Conservation (phyloP, 2,329 filamentous ascomycete species). For the Aureobasidium sp. region DNA sequence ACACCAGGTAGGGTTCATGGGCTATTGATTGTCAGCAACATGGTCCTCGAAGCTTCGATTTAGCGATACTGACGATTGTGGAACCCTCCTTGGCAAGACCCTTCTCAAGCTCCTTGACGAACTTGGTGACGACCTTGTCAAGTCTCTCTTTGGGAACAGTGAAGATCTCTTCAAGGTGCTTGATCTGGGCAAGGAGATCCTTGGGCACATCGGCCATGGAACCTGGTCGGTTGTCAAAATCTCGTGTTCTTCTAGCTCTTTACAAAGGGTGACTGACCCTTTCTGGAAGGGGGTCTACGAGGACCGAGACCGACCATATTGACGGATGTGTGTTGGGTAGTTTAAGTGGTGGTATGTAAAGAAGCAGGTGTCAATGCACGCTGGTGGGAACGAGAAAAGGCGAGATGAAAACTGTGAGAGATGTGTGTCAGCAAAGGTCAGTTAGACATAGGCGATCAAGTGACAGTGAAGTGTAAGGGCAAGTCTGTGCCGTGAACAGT, state of each 20-base stretch:
- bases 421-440: background rate
- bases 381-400: background rate
- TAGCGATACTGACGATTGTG: slow-evolving; percentile 64
- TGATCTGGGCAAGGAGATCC: slow-evolving; percentile 72
- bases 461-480: background rate
- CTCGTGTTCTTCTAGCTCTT: slow-evolving; percentile 1
- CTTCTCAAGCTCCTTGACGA: slow-evolving; percentile 79
- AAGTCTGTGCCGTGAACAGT: background rate
- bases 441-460: background rate
- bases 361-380: background rate
- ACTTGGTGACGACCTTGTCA: slow-evolving; percentile 85
- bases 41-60: background rate
- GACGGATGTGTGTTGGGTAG: slow-evolving; percentile 19
- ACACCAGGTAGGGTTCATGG: slow-evolving; percentile 97
- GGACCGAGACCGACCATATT: slow-evolving; percentile 58
- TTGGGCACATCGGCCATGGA: slow-evolving; percentile 88
- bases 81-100: slow-evolving; percentile 83
- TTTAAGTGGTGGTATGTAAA: background rate
- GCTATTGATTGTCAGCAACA: slow-evolving; percentile 40
- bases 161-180: slow-evolving; percentile 75
- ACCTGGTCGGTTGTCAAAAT: slow-evolving; percentile 43
- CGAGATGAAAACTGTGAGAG: background rate
- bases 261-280: slow-evolving; percentile 53
- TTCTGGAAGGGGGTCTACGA: slow-evolving; percentile 58
- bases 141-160: slow-evolving; percentile 69